Base-by-base conservation (phyloP, 306 rosid species). In the Calophaca sinica region DNA sequence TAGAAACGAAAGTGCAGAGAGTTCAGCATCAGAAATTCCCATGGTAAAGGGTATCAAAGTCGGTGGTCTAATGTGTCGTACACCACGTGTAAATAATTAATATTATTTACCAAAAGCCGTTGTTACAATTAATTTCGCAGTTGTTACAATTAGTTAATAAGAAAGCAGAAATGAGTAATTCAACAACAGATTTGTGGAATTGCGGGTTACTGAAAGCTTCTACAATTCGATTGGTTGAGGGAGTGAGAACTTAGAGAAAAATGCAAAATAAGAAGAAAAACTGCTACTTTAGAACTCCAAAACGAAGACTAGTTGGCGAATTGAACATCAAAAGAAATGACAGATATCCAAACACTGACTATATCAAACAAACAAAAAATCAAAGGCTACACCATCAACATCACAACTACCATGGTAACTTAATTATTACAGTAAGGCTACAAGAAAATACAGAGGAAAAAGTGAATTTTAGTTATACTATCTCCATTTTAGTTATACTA, bases 231-330 rank as follows among this genome's bases (percentile, higher is more conserved):
- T 54, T 54, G 63, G 44, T 68, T 68, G 35, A 71, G 12, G 29
- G 54, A 26, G 45, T 73, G 41, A 28, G 35, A 41, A 0, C 7
- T 33, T 13, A 71, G 65, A 55, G 42, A 45, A 73, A 36, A 35
- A 49, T 39, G 36, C 3, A 35, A 42, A 60, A 20, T 6, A 36
- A 62, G 33, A 41, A 29, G 54, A 28, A 39, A 74, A 75, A 10
- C 42, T 20, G 49, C 49, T 54, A n/a, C 48, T 76, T 54, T 14
- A n/a, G 28, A 7, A 13, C 74, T 31, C 66, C 26, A 55, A 66
- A 76, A 76, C 50, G n/a, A 68, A 49, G 42, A 48, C 62, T 50
- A 39, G 68, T 73, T 74, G 79, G 72, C 67, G 66, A 20, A 20
- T 20, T 20, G 26, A 80, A 12, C 64, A 32, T 51, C 15, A 38